phyloP scores from a whole-genome alignment of 148 eudicot genomes.

The Dysphania ambrosioides region DNA sequence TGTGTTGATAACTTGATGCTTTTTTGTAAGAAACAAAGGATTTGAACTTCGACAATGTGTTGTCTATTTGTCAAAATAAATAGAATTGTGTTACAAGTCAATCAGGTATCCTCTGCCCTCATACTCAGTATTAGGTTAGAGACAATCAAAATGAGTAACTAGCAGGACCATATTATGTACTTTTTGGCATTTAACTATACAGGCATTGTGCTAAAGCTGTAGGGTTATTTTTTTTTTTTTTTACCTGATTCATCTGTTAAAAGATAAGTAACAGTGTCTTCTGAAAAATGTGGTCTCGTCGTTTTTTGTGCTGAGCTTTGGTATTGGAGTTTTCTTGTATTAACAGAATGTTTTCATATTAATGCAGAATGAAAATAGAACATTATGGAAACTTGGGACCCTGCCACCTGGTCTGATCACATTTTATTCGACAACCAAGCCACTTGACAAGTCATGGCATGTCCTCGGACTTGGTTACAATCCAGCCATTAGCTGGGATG shows the following conservation, averaged over 20 bases:
- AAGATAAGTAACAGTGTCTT: not conserved
- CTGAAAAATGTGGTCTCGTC: not conserved
- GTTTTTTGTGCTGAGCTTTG: not conserved
- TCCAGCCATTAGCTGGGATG: constrained; percentile 81
- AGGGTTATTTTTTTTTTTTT: not conserved
- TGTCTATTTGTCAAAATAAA: not conserved
- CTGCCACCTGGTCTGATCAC: constrained; percentile 91
- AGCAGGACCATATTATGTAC: not conserved
- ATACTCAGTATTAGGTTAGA: not conserved
- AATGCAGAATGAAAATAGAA: constrained; percentile 84
- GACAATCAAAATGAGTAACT: not conserved
- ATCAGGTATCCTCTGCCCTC: not conserved
- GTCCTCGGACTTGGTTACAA: constrained; percentile 93
- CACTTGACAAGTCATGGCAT: constrained; percentile 93
- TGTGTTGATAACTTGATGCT: not conserved
- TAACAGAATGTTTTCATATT: constrained; percentile 14
- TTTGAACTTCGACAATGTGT: not conserved
- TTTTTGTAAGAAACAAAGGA: not conserved
- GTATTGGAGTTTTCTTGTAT: not conserved
- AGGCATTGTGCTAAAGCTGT: not conserved
- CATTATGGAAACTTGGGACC: constrained; percentile 87
- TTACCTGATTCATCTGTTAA: not conserved
- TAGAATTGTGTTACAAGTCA: not conserved
- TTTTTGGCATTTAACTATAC: no score
- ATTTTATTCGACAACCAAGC: constrained; percentile 87